phyloP scores from a whole-genome alignment of 148 eudicot species.

The Beta vulgaris region DNA sequence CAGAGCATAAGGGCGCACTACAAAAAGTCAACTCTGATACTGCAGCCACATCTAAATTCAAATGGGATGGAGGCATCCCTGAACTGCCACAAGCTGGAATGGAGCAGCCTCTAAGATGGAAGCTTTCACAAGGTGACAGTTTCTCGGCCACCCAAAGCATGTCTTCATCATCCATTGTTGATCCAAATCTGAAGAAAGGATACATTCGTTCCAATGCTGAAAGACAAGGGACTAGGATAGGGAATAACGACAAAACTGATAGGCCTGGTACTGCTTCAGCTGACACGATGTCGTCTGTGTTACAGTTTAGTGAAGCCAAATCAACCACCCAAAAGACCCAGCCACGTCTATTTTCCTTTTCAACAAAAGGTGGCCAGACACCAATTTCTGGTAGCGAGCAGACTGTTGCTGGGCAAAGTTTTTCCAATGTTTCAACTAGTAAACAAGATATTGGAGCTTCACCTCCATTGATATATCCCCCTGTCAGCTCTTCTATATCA shows the following conservation, averaged over 20 bases:
- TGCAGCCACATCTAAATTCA: constrained; percentile 29
- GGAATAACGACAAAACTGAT: constrained; percentile 20
- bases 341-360: constrained; percentile 25
- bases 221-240: constrained; percentile 21
- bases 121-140: constrained; percentile 24
- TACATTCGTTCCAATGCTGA: constrained; percentile 27
- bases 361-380: constrained; percentile 30
- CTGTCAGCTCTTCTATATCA: constrained; percentile 24
- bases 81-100: constrained; percentile 24
- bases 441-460: constrained; percentile 29
- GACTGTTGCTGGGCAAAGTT: constrained; percentile 29
- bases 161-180: constrained; percentile 28
- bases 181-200: constrained; percentile 28
- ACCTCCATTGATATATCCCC: constrained; percentile 28
- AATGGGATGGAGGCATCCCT: constrained; percentile 28
- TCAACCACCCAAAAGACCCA: constrained; percentile 27
- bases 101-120: constrained; percentile 24
- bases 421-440: constrained; percentile 24
- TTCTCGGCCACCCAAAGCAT: constrained; percentile 22
- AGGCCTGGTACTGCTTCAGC: constrained; percentile 22
- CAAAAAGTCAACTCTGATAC: constrained; percentile 33
- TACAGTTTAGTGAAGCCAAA: constrained; percentile 6
- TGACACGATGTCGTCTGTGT: constrained; percentile 28
- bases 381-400: constrained; percentile 28
- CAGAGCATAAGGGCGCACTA: constrained; percentile 42